Evolutionary conservation across 2,329 filamentous ascomycete genomes (phyloP), one percentile per base, ranked within the genome.

Genomic region (Trichoderma hamatum): DNA sequence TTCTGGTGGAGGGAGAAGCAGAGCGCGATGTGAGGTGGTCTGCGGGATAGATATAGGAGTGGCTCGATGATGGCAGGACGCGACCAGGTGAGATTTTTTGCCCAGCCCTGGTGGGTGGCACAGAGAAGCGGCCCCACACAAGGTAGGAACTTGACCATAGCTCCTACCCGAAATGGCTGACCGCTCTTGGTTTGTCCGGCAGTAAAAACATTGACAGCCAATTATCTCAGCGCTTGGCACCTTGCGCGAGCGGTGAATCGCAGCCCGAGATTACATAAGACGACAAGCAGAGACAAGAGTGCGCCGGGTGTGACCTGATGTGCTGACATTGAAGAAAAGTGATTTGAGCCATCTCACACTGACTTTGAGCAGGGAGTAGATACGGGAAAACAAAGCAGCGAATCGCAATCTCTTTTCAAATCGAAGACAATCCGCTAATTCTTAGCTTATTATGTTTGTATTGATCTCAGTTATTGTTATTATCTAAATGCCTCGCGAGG

Each of bases 41-140:
- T 63, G 43, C 32, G 66, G 66, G 55, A 67, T 68, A 49, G 66
- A 55, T 68, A 68, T 62, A 68, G 58, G 58, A 68, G 59, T 62
- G 66, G 66, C 49, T 65, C 30, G 61, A 65, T 30, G 54, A 69
- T 69, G 59, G 54, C 60, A 65, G 56, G 64, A 70, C 68, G 68
- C 68, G 68, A 67, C 68, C 55, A 67, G 68, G 68, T 60, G 64
- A 67, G 68, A 70, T 70, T 70, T 70, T 69, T 70, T 56, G 65
- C 56, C 65, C 49, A 68, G 65, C 55, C 65, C 65, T 61, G 55
- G 65, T 61, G 56, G 65, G 65, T 68, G 56, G 65, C 55, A 30
- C 65, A 60, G 56, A 68, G 65, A 68, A 62, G 66, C 56, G 58
- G 66, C 56, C 56, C 66, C 66, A 68, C 66, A 62, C 56, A 68